These are phyloP conservation scores for Rhododendron simsii DNA, from an alignment of 148 eudicot species.

Conservation along the genomic window DNA sequence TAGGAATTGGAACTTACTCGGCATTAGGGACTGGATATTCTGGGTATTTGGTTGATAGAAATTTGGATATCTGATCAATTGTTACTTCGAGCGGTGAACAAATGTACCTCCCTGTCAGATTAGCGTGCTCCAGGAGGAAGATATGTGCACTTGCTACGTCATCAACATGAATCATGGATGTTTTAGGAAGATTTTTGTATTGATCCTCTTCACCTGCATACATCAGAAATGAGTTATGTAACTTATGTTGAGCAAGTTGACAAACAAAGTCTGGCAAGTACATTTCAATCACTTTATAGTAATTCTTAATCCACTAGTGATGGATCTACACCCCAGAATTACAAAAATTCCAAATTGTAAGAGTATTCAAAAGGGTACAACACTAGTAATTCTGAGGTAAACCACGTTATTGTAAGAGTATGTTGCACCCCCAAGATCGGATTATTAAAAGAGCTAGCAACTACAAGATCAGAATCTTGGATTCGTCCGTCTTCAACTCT, in stretches of 20 bases:
- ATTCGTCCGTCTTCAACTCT: background rate
- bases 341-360: background rate
- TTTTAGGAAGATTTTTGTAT: slow-evolving; percentile 1
- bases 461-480: background rate
- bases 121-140: slow-evolving; percentile 31
- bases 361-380: background rate
- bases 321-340: background rate
- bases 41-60: slow-evolving; percentile 33
- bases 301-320: background rate
- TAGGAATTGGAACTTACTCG: slow-evolving; percentile 16
- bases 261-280: background rate
- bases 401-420: background rate
- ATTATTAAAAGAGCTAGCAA: background rate
- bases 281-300: background rate
- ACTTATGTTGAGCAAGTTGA: background rate
- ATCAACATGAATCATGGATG: slow-evolving; percentile 35
- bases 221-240: background rate
- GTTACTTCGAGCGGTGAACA: slow-evolving; percentile 25
- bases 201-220: slow-evolving; percentile 12
- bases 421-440: too few relatives aligned
- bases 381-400: background rate
- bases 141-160: slow-evolving; percentile 48
- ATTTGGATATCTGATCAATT: slow-evolving; percentile 16
- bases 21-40: slow-evolving; percentile 22
- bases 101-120: slow-evolving; percentile 42